Percentiles rank a stretch among this genome's conserved stretches.
Evolutionary conservation across 345 rosid genomes (phyloP).

Genomic region (Lepidium didymum): DNA sequence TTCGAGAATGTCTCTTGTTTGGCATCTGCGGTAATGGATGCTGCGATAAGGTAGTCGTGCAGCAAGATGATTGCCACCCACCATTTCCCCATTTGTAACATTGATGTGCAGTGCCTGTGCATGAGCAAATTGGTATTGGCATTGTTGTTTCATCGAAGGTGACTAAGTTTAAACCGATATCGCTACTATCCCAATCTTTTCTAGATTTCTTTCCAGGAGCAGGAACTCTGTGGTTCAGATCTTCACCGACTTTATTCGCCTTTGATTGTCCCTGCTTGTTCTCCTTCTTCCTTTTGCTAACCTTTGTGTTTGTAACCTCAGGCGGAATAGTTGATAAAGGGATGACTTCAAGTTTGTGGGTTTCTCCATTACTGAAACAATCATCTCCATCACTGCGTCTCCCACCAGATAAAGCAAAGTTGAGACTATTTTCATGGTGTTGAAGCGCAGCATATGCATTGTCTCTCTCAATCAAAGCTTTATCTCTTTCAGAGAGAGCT

Average conservation of each 20-base stretch:
- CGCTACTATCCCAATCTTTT: slow-evolving; percentile 61
- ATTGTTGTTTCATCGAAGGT: slow-evolving; percentile 63
- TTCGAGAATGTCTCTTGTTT: slow-evolving; percentile 76
- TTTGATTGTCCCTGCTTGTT: slow-evolving; percentile 38
- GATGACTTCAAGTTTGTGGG: slow-evolving; percentile 41
- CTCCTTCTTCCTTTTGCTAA: slow-evolving; percentile 52
- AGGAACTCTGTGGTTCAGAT: slow-evolving; percentile 43
- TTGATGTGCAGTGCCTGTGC: slow-evolving; percentile 66
- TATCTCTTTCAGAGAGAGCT: slow-evolving; percentile 72
- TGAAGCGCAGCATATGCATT: slow-evolving; percentile 69
- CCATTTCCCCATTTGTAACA: slow-evolving; percentile 99
- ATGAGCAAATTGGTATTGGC: slow-evolving; percentile 79
- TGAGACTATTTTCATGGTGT: slow-evolving; percentile 52
- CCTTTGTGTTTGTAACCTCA: slow-evolving; percentile 35
- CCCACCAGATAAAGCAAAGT: slow-evolving; percentile 38
- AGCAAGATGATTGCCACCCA: slow-evolving; percentile 98
- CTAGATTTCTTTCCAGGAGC: slow-evolving; percentile 57
- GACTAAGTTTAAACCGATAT: slow-evolving; percentile 53
- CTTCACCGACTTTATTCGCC: slow-evolving; percentile 53
- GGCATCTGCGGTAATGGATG: slow-evolving; percentile 90
- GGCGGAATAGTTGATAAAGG: slow-evolving; percentile 45
- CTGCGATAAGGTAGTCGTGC: slow-evolving; percentile 76
- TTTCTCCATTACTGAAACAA: slow-evolving; percentile 31
- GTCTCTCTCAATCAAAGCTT: slow-evolving; percentile 75
- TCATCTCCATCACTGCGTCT: slow-evolving; percentile 45